These are phyloP conservation scores for Gossypium schwendimanii DNA, from an alignment of 441 rosid genomes.

Conservation along the genomic window DNA sequence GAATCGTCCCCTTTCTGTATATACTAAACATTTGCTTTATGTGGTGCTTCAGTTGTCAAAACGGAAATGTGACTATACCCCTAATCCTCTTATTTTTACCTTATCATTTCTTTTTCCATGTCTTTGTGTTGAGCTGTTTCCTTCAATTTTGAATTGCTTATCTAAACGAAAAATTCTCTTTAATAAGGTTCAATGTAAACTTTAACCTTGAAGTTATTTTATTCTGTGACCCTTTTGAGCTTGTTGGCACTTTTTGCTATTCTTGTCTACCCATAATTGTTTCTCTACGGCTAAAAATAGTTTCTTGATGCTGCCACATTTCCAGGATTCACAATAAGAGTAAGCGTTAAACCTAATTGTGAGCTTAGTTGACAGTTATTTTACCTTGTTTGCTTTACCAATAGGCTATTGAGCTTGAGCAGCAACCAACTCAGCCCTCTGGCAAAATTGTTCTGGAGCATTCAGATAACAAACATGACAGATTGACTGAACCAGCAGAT, in stretches of 20 bases:
- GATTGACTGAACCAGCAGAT: slow-evolving; percentile 34
- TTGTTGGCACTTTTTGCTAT: not conserved
- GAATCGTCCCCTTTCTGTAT: not conserved
- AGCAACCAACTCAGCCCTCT: slow-evolving; percentile 21
- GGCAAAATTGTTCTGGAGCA: slow-evolving; percentile 17
- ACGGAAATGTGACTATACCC: not conserved
- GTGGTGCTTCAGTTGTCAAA: not conserved
- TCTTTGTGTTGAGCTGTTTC: not conserved
- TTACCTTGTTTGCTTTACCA: not conserved
- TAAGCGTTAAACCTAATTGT: not conserved
- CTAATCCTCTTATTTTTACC: not conserved
- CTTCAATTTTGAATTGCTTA: not conserved
- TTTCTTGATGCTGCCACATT: not conserved
- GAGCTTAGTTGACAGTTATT: not conserved
- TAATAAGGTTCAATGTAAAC: not conserved
- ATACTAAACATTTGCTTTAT: not conserved
- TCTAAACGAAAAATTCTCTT: not conserved
- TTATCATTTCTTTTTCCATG: not conserved
- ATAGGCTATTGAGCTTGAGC: slow-evolving; percentile 17
- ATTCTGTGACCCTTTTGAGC: not conserved
- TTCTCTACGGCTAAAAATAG: not conserved
- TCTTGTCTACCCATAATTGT: not conserved
- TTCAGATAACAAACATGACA: slow-evolving; percentile 21
- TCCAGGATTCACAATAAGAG: not conserved
- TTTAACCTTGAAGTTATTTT: not conserved